Base-by-base conservation (phyloP, 148 eudicot species). In the Chenopodium album region DNA sequence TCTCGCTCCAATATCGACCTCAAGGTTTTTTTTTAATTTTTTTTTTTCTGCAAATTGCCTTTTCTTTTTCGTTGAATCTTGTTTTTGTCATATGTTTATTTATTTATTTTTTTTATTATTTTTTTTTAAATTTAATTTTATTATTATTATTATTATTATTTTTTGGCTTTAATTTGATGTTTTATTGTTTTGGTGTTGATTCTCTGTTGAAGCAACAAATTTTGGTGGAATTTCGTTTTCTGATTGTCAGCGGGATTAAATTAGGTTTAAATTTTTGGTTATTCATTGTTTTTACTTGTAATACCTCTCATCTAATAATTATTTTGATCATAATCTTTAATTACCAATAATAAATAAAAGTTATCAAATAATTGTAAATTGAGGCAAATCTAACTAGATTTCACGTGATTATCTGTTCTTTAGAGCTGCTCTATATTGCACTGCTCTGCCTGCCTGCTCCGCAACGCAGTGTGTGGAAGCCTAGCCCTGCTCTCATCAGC, bases 1-100 rank as follows among this genome's bases (percentile, higher is more conserved):
- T 86, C 93, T 84, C 97, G 98, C 75, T 92, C 98, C 84, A 95
- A 95, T 80, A 93, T 95, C 73, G 98, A 95, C 81, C 96, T 95
- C 84, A 95, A 93, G 97, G 98, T 94, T 54, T 9, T 13, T 13
- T 23, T 22, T 76, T 12, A 34, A 34, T 67, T 20, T 34, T 3
- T 68, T 68, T 28, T 50, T 44, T 0, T n/a, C 22, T 32, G 59
- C 73, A 2, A 22, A 14, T 47, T 12, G 23, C 52, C 0, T 75
- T 31, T 75, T 4, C 0, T 4, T 75, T 28, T 9, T 62, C 4
- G 9, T 48, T 41, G 59, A 56, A 56, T 52, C 37, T 34, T 34
- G 17, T 54, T 54, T 54, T 17, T 3, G 17, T 26, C 4, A 64
- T 13, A 17, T 41, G 26, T 46, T 78, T 67, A 48, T 34, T n/a